Conservation (phyloP, 805 yeast genomes). For the Kluyveromyces nonfermentans region DNA sequence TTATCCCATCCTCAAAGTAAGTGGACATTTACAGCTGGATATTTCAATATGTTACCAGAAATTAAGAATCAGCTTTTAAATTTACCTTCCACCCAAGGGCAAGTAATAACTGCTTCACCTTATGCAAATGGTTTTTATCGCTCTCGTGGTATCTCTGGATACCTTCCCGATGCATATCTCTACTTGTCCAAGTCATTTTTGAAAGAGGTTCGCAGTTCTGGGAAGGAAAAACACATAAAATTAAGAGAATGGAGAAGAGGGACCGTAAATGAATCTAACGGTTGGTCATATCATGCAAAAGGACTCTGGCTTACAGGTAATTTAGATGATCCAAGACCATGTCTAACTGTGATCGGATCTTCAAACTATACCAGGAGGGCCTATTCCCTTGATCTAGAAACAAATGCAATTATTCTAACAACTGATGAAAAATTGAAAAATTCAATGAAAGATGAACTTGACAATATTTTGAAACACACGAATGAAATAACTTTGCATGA, state of each 20-base stretch:
- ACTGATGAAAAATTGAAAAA: conserved; percentile 48
- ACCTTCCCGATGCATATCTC: conserved; percentile 80
- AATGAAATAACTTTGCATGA: conserved; percentile 46
- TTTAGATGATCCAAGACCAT: conserved; percentile 43
- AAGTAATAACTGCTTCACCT: conserved; percentile 85
- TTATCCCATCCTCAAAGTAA: conserved; percentile 42
- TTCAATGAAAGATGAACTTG: conserved; percentile 53
- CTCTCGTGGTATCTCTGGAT: conserved; percentile 71
- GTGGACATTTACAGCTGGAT: conserved; percentile 94
- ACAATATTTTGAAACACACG: conserved; percentile 47
- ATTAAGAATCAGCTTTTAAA: conserved; percentile 49
- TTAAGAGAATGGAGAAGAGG: conserved; percentile 86
- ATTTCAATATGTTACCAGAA: conserved; percentile 81
- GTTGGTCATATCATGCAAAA: conserved; percentile 98
- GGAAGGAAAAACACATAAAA: conserved; percentile 38
- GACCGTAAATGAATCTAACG: conserved; percentile 64
- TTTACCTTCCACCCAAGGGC: conserved; percentile 37
- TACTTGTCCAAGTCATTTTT: conserved; percentile 64
- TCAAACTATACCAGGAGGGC: conserved; percentile 91
- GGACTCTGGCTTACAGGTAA: conserved; percentile 72
- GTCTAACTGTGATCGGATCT: conserved; percentile 78
- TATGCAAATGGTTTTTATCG: conserved; percentile 88
- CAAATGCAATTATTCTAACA: conserved; percentile 75
- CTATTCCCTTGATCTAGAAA: conserved; percentile 77
- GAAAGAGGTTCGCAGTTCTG: conserved; percentile 35